Conservation (phyloP, 345 rosid species). For the Syzygium grande region DNA sequence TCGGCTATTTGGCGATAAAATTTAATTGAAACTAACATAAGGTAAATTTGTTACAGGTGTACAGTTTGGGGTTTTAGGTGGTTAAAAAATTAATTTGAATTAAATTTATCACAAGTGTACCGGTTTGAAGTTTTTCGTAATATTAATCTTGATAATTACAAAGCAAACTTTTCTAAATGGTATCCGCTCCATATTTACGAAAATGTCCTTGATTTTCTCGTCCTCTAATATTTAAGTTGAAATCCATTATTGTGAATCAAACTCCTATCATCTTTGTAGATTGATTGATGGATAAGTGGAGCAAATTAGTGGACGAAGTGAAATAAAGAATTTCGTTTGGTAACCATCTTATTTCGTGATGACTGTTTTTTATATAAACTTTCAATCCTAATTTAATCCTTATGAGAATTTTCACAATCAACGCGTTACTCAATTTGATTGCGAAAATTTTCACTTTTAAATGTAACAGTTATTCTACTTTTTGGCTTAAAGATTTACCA, state of each 20-base stretch:
- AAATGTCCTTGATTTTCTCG: background rate
- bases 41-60: too few species aligned
- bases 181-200: background rate
- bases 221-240: background rate
- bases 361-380: background rate
- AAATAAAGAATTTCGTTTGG: too few species aligned
- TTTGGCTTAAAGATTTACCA: background rate
- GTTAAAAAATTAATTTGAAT: too few species aligned
- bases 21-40: too few species aligned
- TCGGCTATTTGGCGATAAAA: too few species aligned
- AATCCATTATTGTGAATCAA: background rate
- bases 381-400: background rate
- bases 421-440: background rate
- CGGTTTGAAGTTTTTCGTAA: too few species aligned
- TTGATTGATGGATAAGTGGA: background rate
- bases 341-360: background rate
- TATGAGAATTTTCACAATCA: background rate
- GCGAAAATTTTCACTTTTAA: background rate
- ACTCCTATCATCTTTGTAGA: background rate
- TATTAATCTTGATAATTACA: background rate
- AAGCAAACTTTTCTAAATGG: background rate
- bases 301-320: too few species aligned
- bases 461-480: background rate
- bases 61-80: too few species aligned
- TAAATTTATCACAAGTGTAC: too few species aligned